Evolutionary conservation across 2,329 filamentous ascomycete species (phyloP).

Genomic region (Orbilia ellipsospora): DNA sequence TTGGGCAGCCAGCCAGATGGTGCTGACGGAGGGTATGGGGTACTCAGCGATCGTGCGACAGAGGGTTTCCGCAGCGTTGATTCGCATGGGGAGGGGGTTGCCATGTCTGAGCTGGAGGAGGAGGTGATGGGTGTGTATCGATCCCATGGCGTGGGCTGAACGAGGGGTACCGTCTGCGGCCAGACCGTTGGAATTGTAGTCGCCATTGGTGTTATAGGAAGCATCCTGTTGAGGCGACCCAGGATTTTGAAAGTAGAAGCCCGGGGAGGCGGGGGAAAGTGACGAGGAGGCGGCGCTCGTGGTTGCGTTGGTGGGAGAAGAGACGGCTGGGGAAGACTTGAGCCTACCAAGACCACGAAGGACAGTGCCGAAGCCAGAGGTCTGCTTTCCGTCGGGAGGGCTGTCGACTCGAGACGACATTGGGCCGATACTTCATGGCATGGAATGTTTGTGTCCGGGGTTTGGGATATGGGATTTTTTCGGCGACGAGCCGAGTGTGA

Average conservation of each 20-base stretch:
- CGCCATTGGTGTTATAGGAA: slow-evolving; percentile 26
- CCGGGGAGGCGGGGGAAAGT: slow-evolving; percentile 24
- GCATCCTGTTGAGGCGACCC: slow-evolving; percentile 30
- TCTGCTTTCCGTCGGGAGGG: slow-evolving; percentile 43
- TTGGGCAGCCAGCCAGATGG: slow-evolving; percentile 75
- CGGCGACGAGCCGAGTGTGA: slow-evolving; percentile 31
- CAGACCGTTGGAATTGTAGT: slow-evolving; percentile 33
- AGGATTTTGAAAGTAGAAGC: slow-evolving; percentile 20
- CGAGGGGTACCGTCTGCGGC: slow-evolving; percentile 20
- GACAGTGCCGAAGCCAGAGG: slow-evolving; percentile 48
- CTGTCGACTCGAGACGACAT: slow-evolving; percentile 53
- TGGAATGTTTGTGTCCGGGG: slow-evolving; percentile 10
- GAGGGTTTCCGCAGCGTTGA: slow-evolving; percentile 58
- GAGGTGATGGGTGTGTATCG: slow-evolving; percentile 54
- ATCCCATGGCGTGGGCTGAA: slow-evolving; percentile 36
- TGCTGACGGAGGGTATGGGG: slow-evolving; percentile 63
- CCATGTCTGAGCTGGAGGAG: slow-evolving; percentile 57
- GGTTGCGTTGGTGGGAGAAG: slow-evolving; percentile 37
- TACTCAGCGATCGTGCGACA: slow-evolving; percentile 57
- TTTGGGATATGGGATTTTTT: slow-evolving; percentile 5
- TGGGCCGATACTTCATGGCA: slow-evolving; percentile 41
- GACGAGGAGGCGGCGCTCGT: slow-evolving; percentile 45
- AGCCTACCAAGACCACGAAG: slow-evolving; percentile 41
- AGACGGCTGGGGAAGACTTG: slow-evolving; percentile 46
- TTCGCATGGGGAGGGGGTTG: slow-evolving; percentile 58